Evolutionary conservation across 1,284 basidiomycete genomes (phyloP), one percentile per base, ranked within the genome.

Genomic region (Sparassis latifolia): DNA sequence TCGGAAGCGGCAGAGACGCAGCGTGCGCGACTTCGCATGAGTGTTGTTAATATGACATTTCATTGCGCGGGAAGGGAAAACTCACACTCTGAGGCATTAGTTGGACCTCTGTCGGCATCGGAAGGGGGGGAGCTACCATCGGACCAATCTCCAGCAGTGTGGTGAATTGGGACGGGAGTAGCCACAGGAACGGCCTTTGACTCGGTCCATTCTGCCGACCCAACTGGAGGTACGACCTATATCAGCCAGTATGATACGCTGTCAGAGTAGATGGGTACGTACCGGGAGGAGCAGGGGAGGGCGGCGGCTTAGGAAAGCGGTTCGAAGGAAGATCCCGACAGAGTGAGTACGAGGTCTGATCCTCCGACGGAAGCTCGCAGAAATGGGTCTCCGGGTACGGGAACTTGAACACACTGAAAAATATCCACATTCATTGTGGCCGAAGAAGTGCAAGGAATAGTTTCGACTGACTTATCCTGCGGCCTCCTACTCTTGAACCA

Each of bases 311-410:
- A 3, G 57, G 55, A 45, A 58, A 59, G 3, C 32, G 20, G 12
- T 47, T 47, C 5, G 58, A 52, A 0, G 80, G 84, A 28, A 87
- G 70, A 20, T 76, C 79, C 2, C 80, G 74, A 56, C 84, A 87
- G 43, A 86, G 65, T 1, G 69, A 63, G 32, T 73, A 72, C 54
- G 75, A 75, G 0, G 79, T 84, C 45, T 58, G 65, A 55, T 82
- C 80, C 60, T 83, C 82, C 0, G 59, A 40, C 0, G 82, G 84
- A 1, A 73, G 62, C 0, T 66, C 63, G 54, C 85, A 86, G 63
- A 74, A 78, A 43, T 67, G 60, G 0, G 81, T 74, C 3, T 52
- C 9, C 0, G 85, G 85, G 58, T 87, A 87, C 0, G 81, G 82
- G 35, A 61, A 37, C 7, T 6, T 37, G 35, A 37, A 37, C 7